A percentile compares a stretch with the other conserved stretches of the same genome.
Evolutionary conservation across 1,284 basidiomycete species (phyloP).

Genomic region (Polyporus tsugae): DNA sequence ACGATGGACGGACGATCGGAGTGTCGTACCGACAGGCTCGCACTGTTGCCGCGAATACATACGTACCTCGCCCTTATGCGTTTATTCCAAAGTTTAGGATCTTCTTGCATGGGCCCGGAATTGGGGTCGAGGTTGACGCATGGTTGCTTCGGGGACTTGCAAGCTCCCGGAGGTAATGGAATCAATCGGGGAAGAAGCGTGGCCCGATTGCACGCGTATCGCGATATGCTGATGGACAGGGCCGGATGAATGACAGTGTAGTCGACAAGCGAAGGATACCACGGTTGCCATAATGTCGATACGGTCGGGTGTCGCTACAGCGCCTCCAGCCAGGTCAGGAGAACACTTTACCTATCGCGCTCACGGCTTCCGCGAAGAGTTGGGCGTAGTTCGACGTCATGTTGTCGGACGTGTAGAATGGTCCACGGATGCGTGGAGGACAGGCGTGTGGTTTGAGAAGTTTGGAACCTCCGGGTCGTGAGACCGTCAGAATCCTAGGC

Average conservation of each 20-base stretch:
- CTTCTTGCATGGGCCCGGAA: slow-evolving; percentile 16
- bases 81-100: neutral
- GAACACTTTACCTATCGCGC: slow-evolving; percentile 3
- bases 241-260: slow-evolving; percentile 23
- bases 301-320: slow-evolving; percentile 2
- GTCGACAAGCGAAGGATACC: slow-evolving; percentile 23
- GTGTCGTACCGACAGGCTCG: slow-evolving; percentile 20
- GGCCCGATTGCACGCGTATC: slow-evolving; percentile 32
- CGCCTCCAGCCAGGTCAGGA: slow-evolving; percentile 18
- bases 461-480: slow-evolving; percentile 8
- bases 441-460: slow-evolving; percentile 12
- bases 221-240: slow-evolving; percentile 28
- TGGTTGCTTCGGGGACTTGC: slow-evolving; percentile 23
- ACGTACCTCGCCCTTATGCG: slow-evolving; percentile 19
- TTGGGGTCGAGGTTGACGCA: slow-evolving; percentile 22
- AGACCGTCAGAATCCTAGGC: neutral
- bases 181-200: slow-evolving; percentile 26
- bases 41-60: slow-evolving; percentile 17
- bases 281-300: slow-evolving; percentile 23
- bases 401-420: slow-evolving; percentile 14
- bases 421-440: slow-evolving; percentile 5
- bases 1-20: slow-evolving; percentile 26
- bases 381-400: slow-evolving; percentile 9
- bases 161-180: slow-evolving; percentile 19
- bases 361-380: neutral